Base-by-base conservation (phyloP, 192 early-diverging fungal genomes). In the Backusella westeae region DNA sequence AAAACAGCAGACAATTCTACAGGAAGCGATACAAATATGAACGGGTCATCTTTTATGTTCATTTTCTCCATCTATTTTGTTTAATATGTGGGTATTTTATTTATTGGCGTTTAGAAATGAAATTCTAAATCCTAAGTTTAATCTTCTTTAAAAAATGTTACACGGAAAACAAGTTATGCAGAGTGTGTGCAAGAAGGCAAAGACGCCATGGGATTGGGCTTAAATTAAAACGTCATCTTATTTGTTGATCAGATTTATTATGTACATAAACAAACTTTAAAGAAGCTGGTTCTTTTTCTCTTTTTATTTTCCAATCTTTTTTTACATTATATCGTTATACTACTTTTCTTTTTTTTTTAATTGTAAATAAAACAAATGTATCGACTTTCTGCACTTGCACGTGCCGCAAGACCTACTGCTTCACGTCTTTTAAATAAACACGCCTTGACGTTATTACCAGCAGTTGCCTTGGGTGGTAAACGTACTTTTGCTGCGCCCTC, bases 331-430 rank as follows among this genome's bases (percentile, higher is more conserved):
- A 44, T 44, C 42, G 15, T 44, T 44, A 44, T 44, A 44, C 15
- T 44, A 44, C 42, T 44, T 44, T 23, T 23, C 23, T 23, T 23
- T 23, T 23, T 29, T 44, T 17, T 32, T 32, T 32, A 63, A 32
- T 29, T 29, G 7, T 26, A 29, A 14, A 52, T 32, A 32, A 52
- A 52, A 59, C 23, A 46, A 73, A 78, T 78, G 77, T 78, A 78
- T 74, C 72, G 77, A 52, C 23, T 75, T 59, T 59, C 74, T 8
- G 65, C 74, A 29, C 67, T 78, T 42, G 59, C 72, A 21, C 66
- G 71, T 73, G 72, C 72, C 19, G 46, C 42, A 23, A 73, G 66
- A 46, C 72, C 77, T 49, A 39, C 34, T 67, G 12, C 35, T 39
- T 72, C 77, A 65, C 66, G 74, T 36, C 34, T 44, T 26, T 69